phyloP scores from a whole-genome alignment of 305 asterid species.

The Nicotiana rustica region DNA sequence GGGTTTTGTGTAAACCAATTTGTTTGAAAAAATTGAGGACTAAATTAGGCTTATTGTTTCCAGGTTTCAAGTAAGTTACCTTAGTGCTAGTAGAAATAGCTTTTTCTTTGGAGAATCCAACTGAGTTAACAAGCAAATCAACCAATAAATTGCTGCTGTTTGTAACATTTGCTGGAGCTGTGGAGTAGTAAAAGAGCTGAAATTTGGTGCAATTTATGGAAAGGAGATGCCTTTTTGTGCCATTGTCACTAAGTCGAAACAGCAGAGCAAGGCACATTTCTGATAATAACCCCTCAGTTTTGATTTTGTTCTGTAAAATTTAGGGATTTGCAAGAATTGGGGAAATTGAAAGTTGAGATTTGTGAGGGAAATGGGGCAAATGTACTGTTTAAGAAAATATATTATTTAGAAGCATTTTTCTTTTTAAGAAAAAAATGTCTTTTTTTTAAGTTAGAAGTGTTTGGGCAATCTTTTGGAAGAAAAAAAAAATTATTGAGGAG shows the following conservation, averaged over 20 bases:
- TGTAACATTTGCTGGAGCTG: neutral
- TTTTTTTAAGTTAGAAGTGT: too few relatives aligned
- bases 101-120: slow-evolving; percentile 22
- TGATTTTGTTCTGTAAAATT: neutral
- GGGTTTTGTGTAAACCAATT: slow-evolving; percentile 30
- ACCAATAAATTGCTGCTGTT: neutral
- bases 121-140: neutral
- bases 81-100: slow-evolving; percentile 26
- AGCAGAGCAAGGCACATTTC: neutral
- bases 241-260: neutral
- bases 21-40: slow-evolving; percentile 29
- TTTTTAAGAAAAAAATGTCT: too few relatives aligned
- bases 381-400: neutral
- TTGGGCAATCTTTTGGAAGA: too few relatives aligned
- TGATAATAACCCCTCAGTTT: neutral
- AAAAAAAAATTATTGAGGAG: too few relatives aligned
- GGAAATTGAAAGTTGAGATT: neutral
- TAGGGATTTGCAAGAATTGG: neutral
- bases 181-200: neutral
- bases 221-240: neutral
- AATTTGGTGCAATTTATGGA: neutral
- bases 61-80: neutral
- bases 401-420: too few relatives aligned
- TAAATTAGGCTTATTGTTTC: slow-evolving; percentile 26
- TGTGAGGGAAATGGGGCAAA: neutral